Evolutionary conservation across 1,284 basidiomycete species (phyloP), one percentile per base, ranked within the genome.

Genomic region (Inonotus obliquus): DNA sequence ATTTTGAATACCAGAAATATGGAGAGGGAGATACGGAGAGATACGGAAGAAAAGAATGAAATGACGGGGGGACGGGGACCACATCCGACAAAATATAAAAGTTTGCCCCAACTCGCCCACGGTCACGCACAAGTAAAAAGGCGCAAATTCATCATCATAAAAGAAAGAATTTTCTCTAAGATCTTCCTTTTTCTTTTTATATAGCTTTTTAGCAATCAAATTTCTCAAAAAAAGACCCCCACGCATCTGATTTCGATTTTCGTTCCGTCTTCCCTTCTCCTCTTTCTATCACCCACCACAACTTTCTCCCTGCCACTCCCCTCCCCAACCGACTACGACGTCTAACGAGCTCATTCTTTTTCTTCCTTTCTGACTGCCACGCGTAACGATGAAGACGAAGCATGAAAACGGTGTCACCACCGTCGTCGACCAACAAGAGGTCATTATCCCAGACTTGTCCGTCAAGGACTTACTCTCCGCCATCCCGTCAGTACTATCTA

Each of bases 401-500:
- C 27, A 44, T 7, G 60, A 32, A 29, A 64, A 67, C 61, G 65
- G 68, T 64, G 69, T 66, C 52, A 67, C 67, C 64, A 69, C 74
- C 68, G 59, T 63, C 4, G 76, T 87, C 62, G 78, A 86, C 67
- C 88, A 90, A 74, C 78, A 76, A 52, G 77, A 81, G 61, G 85
- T 86, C 68, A 73, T 84, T 53, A 90, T 94, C 64, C 93, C 93
- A 39, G 86, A 92, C 75, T 79, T 94, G 63, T 82, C 89, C 21
- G 81, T 96, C 72, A 95, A 94, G 77, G 91, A 96, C 70, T 76
- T 98, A 63, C 82, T 98, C 58, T 86, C 85, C 59, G 85, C 84
- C 29, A 97, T 98, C 72, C 96, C 94, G 92, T 94, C 71, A 67
- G 85, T 82, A 17, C 32, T 54, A 9, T 4, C 32, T 63, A 53